These are phyloP conservation scores for Thelonectria olida DNA, from an alignment of 2,329 filamentous ascomycete genomes.

Conservation along the genomic window DNA sequence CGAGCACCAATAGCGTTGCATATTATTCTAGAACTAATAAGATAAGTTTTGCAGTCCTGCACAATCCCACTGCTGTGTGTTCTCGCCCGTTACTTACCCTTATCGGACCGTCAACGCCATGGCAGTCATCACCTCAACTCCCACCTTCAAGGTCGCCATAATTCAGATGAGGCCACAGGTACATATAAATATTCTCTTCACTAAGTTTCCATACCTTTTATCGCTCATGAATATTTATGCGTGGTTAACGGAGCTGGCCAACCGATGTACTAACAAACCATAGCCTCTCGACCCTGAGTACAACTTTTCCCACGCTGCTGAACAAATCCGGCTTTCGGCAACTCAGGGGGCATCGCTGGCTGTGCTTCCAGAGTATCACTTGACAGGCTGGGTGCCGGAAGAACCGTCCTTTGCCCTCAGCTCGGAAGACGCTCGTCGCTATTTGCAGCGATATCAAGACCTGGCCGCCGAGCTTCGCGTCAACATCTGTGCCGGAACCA, in stretches of 20 bases:
- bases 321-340: constrained; percentile 29
- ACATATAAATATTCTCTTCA: background rate
- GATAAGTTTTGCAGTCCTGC: background rate
- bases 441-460: constrained; percentile 67
- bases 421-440: constrained; percentile 60
- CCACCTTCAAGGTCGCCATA: constrained; percentile 31
- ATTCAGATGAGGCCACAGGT: constrained; percentile 36
- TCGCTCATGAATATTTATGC: no score
- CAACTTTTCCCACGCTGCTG: constrained; percentile 28
- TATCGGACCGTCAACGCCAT: constrained; percentile 5
- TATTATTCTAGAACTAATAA: background rate
- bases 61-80: background rate
- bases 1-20: background rate
- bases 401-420: constrained; percentile 66
- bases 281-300: constrained; percentile 35
- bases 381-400: constrained; percentile 76
- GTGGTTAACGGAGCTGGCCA: no score
- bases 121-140: constrained; percentile 15
- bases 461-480: constrained; percentile 73
- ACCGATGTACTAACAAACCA: no score
- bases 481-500: constrained; percentile 79
- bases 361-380: constrained; percentile 76
- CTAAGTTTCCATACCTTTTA: constrained; percentile 14
- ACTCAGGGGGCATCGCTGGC: constrained; percentile 54
- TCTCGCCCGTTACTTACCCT: background rate